Base-by-base conservation (phyloP, 2,329 filamentous ascomycete species). In the Pseudogymnoascus sp. region DNA sequence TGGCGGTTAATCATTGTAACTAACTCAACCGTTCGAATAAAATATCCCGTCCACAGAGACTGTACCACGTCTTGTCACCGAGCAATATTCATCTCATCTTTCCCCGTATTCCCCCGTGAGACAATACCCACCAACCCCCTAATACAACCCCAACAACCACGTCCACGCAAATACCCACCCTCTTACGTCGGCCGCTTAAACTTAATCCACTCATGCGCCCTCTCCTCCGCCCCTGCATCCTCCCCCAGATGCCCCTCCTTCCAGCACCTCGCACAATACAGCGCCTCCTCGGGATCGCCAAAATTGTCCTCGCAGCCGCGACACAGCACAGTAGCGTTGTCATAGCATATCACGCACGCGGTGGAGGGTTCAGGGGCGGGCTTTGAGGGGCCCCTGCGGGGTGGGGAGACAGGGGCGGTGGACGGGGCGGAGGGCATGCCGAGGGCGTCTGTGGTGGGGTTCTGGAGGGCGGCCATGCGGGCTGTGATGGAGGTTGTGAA, bases 271-370 rank as follows among this genome's bases (percentile, higher is more conserved):
- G 80, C 78, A 72, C 91, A 96, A 72, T 93, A 95, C 41, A 91
- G 77, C 21, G 55, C 55, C 31, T 59, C 55, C 31, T 59, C 55
- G 5, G 55, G 7, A 66, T 92, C 82, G 1, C 77, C 78, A 23
- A 35, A 59, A 61, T 80, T 85, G 29, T 76, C 74, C 37, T 85
- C 84, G 69, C 91, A 96, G 2, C 87, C 90, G 0, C 86, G 71
- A 71, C 91, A 96, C 63, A 81, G 80, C 29, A 94, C 75, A 2
- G 84, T 85, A 0, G 88, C 90, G 70, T 94, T 89, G 63, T 91
- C 89, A 55, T 88, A 84, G 71, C 91, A 96, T 8, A 94, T 91
- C 33, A 87, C 83, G 72, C 91, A 95, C 90, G 90, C 95, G 1
- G 81, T 84, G 43, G 87, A 85, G 65, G 87, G 80, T 68, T 93